These are phyloP conservation scores for Aspergillus bertholletiae DNA, from an alignment of 495 filamentous ascomycete species.

Conservation along the genomic window DNA sequence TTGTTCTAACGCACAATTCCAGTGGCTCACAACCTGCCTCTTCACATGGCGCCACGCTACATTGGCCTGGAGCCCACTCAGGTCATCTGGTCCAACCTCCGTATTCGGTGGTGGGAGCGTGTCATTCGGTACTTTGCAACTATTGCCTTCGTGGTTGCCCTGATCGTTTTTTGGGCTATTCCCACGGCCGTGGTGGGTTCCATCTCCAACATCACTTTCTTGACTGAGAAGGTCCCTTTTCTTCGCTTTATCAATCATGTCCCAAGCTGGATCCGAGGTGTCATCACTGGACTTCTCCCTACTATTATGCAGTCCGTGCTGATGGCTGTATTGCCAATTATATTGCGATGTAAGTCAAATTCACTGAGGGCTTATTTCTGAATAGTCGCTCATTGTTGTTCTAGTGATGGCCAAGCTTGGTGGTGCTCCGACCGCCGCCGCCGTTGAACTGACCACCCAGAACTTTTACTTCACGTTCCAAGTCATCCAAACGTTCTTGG, in stretches of 20 bases:
- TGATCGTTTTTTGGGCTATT: slow-evolving; percentile 93
- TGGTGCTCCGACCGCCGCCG: slow-evolving; percentile 72
- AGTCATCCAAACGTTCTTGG: slow-evolving; percentile 90
- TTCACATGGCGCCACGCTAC: slow-evolving; percentile 90
- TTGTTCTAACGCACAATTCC: slow-evolving; percentile 1
- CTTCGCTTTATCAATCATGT: slow-evolving; percentile 72
- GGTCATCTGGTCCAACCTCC: slow-evolving; percentile 84
- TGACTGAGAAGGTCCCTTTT: slow-evolving; percentile 60
- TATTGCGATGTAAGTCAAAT: slow-evolving; percentile 65
- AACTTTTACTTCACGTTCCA: slow-evolving; percentile 95
- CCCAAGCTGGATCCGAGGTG: slow-evolving; percentile 67
- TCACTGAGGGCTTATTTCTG: background rate
- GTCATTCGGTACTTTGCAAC: slow-evolving; percentile 69
- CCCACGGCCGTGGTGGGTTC: slow-evolving; percentile 82
- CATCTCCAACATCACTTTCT: slow-evolving; percentile 78
- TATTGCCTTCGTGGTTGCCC: slow-evolving; percentile 63
- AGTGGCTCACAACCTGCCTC: slow-evolving; percentile 82
- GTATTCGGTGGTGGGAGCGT: slow-evolving; percentile 84
- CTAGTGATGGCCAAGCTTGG: slow-evolving; percentile 70
- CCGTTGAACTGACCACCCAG: slow-evolving; percentile 82
- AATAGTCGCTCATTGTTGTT: slow-evolving; percentile 1
- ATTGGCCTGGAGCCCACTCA: slow-evolving; percentile 83
- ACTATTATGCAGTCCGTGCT: slow-evolving; percentile 75
- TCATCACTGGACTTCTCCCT: slow-evolving; percentile 83
- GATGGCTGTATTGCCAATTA: slow-evolving; percentile 84